Conservation (phyloP, 208 protist species). For the Blechomonas ayalai region DNA sequence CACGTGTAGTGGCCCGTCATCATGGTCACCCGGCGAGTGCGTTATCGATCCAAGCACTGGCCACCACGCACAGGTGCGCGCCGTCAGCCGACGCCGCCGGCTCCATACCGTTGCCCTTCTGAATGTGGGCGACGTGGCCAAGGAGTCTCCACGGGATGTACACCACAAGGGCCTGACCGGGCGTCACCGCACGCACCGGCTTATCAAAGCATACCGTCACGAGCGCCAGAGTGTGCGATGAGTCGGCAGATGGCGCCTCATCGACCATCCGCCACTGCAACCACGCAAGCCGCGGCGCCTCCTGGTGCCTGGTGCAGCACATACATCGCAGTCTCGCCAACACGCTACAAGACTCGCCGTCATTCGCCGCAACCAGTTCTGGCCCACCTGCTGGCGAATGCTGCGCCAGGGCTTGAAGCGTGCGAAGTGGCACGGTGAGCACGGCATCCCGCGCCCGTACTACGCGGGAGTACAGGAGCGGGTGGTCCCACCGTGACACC, state of each 20-base stretch:
- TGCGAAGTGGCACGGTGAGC: conserved; percentile 1
- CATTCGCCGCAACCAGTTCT: background rate
- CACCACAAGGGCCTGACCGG: conserved; percentile 52
- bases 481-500: conserved; percentile 49
- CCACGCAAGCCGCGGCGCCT: conserved; percentile 21
- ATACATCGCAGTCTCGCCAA: conserved; percentile 14
- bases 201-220: conserved; percentile 20
- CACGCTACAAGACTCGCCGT: background rate
- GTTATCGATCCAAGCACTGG: conserved; percentile 24
- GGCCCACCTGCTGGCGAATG: background rate
- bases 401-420: background rate
- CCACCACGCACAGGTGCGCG: conserved; percentile 13
- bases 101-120: no score
- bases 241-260: background rate
- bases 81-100: background rate
- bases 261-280: conserved; percentile 19
- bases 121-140: background rate
- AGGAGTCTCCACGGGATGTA: conserved; percentile 35
- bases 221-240: background rate
- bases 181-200: conserved; percentile 42
- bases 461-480: conserved; percentile 15
- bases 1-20: background rate
- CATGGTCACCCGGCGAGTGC: background rate
- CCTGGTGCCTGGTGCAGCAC: conserved; percentile 54
- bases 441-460: conserved; percentile 8